Percentiles rank a stretch among this genome's conserved stretches.
Evolutionary conservation across 176 grass and related monocot genomes (phyloP).

Genomic region (Dendrocalamus sinicus): DNA sequence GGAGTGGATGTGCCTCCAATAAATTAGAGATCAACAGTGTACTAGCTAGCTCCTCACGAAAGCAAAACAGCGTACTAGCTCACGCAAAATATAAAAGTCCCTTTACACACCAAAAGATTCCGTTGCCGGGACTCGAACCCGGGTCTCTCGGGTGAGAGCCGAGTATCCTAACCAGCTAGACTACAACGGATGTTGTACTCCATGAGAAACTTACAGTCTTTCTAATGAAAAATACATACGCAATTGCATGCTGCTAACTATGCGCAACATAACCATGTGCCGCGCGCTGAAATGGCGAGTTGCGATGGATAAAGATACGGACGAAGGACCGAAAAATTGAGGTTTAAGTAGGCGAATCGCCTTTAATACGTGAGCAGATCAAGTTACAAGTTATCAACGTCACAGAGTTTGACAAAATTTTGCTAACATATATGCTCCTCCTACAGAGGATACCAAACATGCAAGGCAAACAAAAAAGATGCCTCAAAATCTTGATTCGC

Average conservation of each 20-base stretch:
- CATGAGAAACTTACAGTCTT: too few species aligned
- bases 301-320: background rate
- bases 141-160: slow-evolving; percentile 77
- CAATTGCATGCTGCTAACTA: too few species aligned
- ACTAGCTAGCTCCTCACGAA: too few species aligned
- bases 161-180: slow-evolving; percentile 91
- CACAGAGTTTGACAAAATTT: background rate
- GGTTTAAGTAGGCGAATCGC: background rate
- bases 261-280: too few species aligned
- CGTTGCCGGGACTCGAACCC: slow-evolving; percentile 64
- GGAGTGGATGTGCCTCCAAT: background rate
- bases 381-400: background rate
- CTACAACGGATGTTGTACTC: slow-evolving; percentile 19
- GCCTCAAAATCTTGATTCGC: background rate
- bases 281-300: background rate
- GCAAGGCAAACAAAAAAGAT: background rate
- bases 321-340: background rate
- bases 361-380: background rate
- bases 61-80: background rate
- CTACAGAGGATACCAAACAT: background rate
- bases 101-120: background rate
- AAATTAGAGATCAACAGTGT: background rate
- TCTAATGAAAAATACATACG: too few species aligned
- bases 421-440: background rate
- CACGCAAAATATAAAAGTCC: background rate